A percentile compares a stretch with the other conserved stretches of the same genome.
Conservation (phyloP, 768 basidiomycete species). For the Lentinula raphanica region DNA sequence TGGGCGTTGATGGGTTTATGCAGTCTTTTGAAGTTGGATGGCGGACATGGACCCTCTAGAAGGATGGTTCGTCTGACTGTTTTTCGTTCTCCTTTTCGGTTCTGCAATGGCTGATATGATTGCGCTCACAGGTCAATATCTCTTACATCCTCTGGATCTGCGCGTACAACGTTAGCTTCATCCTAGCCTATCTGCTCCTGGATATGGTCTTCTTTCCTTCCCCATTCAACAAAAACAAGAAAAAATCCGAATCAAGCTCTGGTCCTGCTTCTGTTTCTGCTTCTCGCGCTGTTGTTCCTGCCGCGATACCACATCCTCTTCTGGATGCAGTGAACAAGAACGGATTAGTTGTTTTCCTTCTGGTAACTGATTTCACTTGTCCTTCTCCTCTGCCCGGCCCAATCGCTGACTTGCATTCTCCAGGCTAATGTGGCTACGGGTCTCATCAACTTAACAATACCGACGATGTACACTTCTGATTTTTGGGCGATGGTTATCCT, state of each 20-base stretch:
- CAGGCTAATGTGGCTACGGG: conserved; percentile 90
- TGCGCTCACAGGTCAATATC: conserved; percentile 67
- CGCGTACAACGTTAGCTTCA: conserved; percentile 83
- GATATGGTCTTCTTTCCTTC: conserved; percentile 66
- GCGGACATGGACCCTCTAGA: conserved; percentile 38
- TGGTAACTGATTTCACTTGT: conserved; percentile 44
- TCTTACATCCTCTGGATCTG: conserved; percentile 86
- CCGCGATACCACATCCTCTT: conserved; percentile 39
- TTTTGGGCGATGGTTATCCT: conserved; percentile 57
- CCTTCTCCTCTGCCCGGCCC: background rate
- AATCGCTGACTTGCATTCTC: background rate
- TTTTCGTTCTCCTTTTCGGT: background rate
- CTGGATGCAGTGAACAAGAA: conserved; percentile 83
- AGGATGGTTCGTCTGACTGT: conserved; percentile 32
- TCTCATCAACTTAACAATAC: conserved; percentile 69
- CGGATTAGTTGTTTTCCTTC: conserved; percentile 71
- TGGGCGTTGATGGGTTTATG: conserved; percentile 41
- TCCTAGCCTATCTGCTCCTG: conserved; percentile 74
- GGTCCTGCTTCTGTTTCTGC: conserved; percentile 9
- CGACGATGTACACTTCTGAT: conserved; percentile 74
- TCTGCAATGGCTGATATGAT: background rate
- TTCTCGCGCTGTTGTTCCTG: background rate
- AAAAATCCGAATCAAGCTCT: conserved; percentile 20
- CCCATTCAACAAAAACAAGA: conserved; percentile 25
- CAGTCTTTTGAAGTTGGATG: background rate